phyloP scores from a whole-genome alignment of 2,329 filamentous ascomycete genomes.

The Ascochyta pisi region DNA sequence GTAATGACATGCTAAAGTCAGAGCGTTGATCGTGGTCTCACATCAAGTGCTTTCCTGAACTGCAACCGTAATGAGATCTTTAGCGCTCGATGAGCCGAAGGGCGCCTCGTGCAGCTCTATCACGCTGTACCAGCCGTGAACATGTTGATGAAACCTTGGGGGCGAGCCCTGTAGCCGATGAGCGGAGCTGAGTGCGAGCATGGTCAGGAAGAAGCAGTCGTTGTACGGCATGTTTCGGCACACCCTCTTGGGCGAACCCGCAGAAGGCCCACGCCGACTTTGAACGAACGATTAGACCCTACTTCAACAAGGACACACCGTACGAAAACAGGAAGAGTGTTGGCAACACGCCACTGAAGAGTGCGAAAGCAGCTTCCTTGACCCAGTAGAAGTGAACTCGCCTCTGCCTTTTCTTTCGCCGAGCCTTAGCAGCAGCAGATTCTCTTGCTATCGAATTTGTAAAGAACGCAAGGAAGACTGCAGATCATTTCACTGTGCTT shows the following conservation, averaged over 20 bases:
- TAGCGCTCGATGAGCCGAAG: not conserved
- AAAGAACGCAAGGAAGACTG: not conserved
- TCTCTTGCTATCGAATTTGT: constrained; percentile 1
- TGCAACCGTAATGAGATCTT: not conserved
- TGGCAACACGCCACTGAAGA: not conserved
- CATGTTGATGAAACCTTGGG: not conserved
- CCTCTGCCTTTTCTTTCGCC: not conserved
- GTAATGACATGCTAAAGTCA: not conserved
- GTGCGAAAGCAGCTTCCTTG: not conserved
- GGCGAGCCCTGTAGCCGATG: not conserved
- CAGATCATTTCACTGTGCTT: constrained; percentile 3
- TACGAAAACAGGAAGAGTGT: not conserved
- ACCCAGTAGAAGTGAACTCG: not conserved
- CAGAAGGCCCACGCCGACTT: constrained; percentile 1
- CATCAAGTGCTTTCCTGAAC: not conserved
- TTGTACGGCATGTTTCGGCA: constrained; percentile 9
- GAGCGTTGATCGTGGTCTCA: not conserved
- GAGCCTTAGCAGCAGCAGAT: not conserved
- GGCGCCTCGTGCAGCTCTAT: constrained; percentile 1
- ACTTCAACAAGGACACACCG: not conserved
- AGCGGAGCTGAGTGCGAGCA: not conserved
- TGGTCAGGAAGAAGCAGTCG: constrained; percentile 1
- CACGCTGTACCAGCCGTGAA: not conserved
- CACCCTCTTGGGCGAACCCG: not conserved
- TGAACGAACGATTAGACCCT: not conserved